A percentile compares a stretch with the other conserved stretches of the same genome.
These are phyloP conservation scores for Fusarium agapanthi DNA, from an alignment of 2,329 filamentous ascomycete species.

Conservation along the genomic window DNA sequence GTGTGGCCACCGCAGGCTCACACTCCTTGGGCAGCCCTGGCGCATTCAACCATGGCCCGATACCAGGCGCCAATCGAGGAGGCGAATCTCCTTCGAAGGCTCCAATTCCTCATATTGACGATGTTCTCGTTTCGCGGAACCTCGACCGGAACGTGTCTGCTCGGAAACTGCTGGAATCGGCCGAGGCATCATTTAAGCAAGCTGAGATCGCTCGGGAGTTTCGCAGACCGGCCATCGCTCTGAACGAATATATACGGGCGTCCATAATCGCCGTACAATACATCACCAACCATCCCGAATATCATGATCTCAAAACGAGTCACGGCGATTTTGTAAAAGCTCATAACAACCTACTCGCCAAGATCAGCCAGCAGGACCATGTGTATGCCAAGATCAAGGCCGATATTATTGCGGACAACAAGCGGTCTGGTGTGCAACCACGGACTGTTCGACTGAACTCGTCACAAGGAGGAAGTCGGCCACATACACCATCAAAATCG, in stretches of 20 bases:
- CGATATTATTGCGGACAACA: conserved; percentile 70
- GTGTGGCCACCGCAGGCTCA: conserved; percentile 39
- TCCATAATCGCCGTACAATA: conserved; percentile 80
- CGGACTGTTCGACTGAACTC: conserved; percentile 31
- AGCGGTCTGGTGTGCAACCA: conserved; percentile 66
- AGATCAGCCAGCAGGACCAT: conserved; percentile 57
- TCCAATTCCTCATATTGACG: conserved; percentile 62
- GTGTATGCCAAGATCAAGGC: conserved; percentile 67
- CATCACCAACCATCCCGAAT: conserved; percentile 81
- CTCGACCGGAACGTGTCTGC: conserved; percentile 60
- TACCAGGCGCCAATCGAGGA: conserved; percentile 43
- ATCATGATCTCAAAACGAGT: conserved; percentile 68
- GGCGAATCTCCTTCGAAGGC: conserved; percentile 40
- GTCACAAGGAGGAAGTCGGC: conserved; percentile 21
- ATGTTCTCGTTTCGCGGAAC: conserved; percentile 58
- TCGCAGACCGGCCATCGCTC: conserved; percentile 75
- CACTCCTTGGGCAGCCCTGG: conserved; percentile 46
- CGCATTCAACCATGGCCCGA: conserved; percentile 43
- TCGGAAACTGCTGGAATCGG: conserved; percentile 61
- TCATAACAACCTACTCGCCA: conserved; percentile 60
- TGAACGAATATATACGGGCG: conserved; percentile 85
- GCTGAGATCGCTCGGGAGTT: conserved; percentile 72
- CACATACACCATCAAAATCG: conserved; percentile 30
- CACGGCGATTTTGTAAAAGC: conserved; percentile 57
- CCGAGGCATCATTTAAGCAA: conserved; percentile 63